A percentile compares a stretch with the other conserved stretches of the same genome.
phyloP scores from a whole-genome alignment of 257 asterid genomes.

The Solanum lignicaule region DNA sequence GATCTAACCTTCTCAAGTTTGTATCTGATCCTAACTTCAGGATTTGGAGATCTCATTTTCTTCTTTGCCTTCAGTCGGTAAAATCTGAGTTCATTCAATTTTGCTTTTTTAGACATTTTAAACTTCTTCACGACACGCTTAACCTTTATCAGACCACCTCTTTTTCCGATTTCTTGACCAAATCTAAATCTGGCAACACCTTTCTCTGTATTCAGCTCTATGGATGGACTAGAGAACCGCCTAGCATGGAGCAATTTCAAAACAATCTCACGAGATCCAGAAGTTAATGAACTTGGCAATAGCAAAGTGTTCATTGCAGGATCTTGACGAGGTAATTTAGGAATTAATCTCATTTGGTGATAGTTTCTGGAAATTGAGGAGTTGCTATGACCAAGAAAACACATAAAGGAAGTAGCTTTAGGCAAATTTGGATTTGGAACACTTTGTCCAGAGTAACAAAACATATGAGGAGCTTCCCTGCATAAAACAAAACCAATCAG shows the following conservation, averaged over 20 bases:
- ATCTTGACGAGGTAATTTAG: conserved; percentile 8
- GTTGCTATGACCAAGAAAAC: conserved; percentile 6
- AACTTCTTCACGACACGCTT: conserved; percentile 15
- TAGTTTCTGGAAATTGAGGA: conserved; percentile 2
- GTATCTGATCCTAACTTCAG: conserved; percentile 89
- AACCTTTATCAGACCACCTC: conserved; percentile 18
- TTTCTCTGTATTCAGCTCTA: conserved; percentile 53
- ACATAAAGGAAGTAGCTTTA: neutral
- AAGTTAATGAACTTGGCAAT: neutral
- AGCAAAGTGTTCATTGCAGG: conserved; percentile 6
- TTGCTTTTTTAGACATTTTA: conserved; percentile 54
- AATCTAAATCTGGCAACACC: conserved; percentile 64
- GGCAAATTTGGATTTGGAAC: neutral
- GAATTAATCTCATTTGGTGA: conserved; percentile 14
- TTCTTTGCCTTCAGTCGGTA: conserved; percentile 88
- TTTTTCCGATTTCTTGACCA: conserved; percentile 21
- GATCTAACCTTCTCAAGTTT: conserved; percentile 78
- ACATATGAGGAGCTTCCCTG: neutral
- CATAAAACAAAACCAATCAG: neutral
- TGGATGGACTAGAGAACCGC: conserved; percentile 24
- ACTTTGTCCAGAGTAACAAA: neutral
- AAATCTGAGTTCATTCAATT: conserved; percentile 79
- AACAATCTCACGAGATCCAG: conserved; percentile 11
- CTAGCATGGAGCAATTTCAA: conserved; percentile 24
- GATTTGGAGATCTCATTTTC: conserved; percentile 93